Evolutionary conservation across 1,284 basidiomycete genomes (phyloP).

Genomic region (Coniferiporia sulphurascens): DNA sequence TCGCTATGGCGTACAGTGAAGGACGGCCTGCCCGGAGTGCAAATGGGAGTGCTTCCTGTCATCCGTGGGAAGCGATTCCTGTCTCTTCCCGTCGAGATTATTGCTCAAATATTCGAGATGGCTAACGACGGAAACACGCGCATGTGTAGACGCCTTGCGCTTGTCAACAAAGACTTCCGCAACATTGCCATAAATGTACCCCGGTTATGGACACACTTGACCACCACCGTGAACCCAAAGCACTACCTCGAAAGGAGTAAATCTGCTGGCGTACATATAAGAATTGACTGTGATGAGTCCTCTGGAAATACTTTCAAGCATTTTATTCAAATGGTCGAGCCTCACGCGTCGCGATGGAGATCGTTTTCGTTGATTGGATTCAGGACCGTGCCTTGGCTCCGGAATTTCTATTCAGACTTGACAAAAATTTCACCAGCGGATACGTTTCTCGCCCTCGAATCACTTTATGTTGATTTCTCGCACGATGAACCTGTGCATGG

Average conservation of each 20-base stretch:
- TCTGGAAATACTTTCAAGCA: not conserved
- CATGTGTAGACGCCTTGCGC: not conserved
- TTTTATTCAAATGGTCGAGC: not conserved
- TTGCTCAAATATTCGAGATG: not conserved
- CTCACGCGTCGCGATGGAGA: not conserved
- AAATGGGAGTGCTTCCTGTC: not conserved
- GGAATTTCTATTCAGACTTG: not conserved
- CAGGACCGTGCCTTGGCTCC: not conserved
- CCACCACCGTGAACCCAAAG: not conserved
- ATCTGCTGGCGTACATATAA: not conserved
- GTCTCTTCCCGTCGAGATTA: not conserved
- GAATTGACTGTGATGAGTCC: not conserved
- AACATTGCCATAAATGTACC: not conserved
- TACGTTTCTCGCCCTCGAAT: not conserved
- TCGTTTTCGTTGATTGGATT: not conserved
- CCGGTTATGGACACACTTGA: not conserved
- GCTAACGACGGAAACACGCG: not conserved
- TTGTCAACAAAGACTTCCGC: not conserved
- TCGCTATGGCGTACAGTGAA: not conserved
- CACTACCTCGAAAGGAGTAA: not conserved
- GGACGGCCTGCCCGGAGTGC: not conserved
- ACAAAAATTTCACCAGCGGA: not conserved
- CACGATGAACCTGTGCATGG: not conserved
- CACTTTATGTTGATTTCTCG: not conserved
- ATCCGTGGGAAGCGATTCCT: not conserved